These are phyloP conservation scores for Penicillium argentinense DNA, from an alignment of 495 filamentous ascomycete genomes.

Conservation along the genomic window DNA sequence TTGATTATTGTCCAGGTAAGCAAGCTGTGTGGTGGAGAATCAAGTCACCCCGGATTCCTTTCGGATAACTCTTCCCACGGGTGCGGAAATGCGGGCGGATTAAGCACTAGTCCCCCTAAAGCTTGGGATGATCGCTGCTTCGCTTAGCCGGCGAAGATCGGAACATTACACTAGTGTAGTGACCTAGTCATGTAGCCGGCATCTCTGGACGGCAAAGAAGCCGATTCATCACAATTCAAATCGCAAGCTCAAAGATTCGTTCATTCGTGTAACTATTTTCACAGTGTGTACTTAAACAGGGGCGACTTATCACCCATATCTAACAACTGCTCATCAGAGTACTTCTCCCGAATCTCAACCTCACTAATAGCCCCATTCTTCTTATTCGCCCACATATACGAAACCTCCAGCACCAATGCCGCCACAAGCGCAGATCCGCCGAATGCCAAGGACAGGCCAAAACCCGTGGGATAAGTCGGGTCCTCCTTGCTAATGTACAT, in stretches of 20 bases:
- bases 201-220: too few species aligned
- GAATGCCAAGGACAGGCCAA: slow-evolving; percentile 30
- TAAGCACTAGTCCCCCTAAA: too few species aligned
- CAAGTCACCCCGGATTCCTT: not conserved
- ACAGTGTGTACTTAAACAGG: slow-evolving; percentile 38
- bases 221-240: too few species aligned
- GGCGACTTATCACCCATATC: slow-evolving; percentile 46
- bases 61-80: not conserved
- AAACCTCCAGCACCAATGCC: slow-evolving; percentile 22
- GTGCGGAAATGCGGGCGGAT: not conserved
- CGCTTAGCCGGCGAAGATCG: too few species aligned
- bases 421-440: slow-evolving; percentile 19
- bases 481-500: slow-evolving; percentile 34
- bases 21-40: not conserved
- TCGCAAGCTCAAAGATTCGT: too few species aligned
- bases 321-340: slow-evolving; percentile 35
- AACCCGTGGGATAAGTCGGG: slow-evolving; percentile 33
- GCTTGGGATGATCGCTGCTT: too few species aligned
- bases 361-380: slow-evolving; percentile 25
- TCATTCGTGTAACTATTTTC: not conserved
- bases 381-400: slow-evolving; percentile 21
- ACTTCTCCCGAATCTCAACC: slow-evolving; percentile 31
- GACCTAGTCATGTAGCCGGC: too few species aligned
- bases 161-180: too few species aligned
- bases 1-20: not conserved